Evolutionary conservation across 805 yeast genomes (phyloP).

Genomic region (Kuraishia piskuri): DNA sequence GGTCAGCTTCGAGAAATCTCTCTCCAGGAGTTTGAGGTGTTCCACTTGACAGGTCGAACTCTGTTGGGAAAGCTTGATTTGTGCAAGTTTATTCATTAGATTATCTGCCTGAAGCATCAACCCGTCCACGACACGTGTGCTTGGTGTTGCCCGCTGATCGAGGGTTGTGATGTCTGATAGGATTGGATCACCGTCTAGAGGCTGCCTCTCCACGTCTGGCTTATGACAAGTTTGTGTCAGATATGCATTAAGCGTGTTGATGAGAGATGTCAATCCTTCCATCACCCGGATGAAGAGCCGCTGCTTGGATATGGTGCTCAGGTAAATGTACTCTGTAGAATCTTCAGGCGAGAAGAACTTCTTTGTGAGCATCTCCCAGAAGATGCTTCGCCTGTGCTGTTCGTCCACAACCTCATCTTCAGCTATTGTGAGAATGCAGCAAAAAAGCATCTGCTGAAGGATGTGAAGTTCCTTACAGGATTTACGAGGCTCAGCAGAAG

Average conservation of each 20-base stretch:
- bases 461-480: slow-evolving; percentile 7
- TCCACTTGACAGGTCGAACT: background rate
- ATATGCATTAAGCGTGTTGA: background rate
- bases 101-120: background rate
- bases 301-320: background rate
- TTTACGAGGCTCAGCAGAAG: background rate
- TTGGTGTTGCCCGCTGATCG: background rate
- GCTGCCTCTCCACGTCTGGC: background rate
- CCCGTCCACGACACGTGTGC: background rate
- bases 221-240: background rate
- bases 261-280: background rate
- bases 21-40: background rate
- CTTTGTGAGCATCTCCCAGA: background rate
- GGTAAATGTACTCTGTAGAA: background rate
- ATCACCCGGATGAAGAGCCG: background rate
- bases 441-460: slow-evolving; percentile 15
- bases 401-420: slow-evolving; percentile 5
- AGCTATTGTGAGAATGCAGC: slow-evolving; percentile 13
- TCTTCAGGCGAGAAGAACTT: background rate
- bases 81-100: background rate
- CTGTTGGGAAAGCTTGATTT: background rate
- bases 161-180: background rate
- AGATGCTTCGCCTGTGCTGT: background rate
- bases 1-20: background rate
- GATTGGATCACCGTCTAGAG: background rate